These are phyloP conservation scores for Pichia nakasei DNA, from an alignment of 805 yeast species.

Conservation along the genomic window DNA sequence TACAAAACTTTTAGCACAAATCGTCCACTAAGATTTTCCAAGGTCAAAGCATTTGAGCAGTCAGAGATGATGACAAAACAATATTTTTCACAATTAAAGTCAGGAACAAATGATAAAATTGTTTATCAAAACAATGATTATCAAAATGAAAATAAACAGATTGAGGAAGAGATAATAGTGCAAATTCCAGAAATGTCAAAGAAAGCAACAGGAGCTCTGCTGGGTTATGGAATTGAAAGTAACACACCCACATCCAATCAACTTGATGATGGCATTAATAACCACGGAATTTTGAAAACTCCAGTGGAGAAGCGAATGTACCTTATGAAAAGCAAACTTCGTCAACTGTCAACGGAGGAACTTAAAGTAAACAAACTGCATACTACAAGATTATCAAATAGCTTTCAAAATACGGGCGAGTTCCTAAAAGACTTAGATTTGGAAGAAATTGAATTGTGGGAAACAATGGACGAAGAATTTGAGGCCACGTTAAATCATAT, in stretches of 20 bases:
- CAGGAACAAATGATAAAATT: neutral
- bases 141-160: no score
- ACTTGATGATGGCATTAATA: neutral
- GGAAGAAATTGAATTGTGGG: conserved; percentile 27
- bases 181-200: conserved; percentile 19
- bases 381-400: conserved; percentile 19
- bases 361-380: conserved; percentile 16
- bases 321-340: conserved; percentile 22
- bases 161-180: conserved; percentile 8
- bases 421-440: conserved; percentile 21
- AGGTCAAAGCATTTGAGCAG: conserved; percentile 30
- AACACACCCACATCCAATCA: no score
- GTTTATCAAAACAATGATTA: no score
- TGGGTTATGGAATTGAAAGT: conserved; percentile 1
- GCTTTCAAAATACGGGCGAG: conserved; percentile 21
- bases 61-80: conserved; percentile 27
- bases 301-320: conserved; percentile 19
- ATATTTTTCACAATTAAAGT: conserved; percentile 6
- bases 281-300: neutral
- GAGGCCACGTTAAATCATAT: conserved; percentile 20
- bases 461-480: conserved; percentile 25
- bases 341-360: conserved; percentile 20
- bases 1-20: conserved; percentile 27
- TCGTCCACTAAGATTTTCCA: conserved; percentile 27
- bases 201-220: conserved; percentile 13